Percentiles rank a stretch among this genome's conserved stretches.
Conservation (phyloP, 345 rosid genomes). For the Euphorbia pulcherrima region DNA sequence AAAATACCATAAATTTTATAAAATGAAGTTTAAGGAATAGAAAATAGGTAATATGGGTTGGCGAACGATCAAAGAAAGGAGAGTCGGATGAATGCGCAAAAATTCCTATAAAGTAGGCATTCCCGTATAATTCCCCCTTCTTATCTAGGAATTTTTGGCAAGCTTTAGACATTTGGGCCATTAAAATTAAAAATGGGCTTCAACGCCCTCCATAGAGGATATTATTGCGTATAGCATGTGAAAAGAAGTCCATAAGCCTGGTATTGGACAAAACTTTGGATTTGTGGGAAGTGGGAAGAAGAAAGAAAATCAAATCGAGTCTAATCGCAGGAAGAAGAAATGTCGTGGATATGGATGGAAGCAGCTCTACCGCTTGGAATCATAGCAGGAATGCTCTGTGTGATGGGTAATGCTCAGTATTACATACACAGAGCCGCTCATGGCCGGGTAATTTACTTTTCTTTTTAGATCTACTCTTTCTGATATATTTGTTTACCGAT, state of each 20-base stretch:
- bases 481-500: slow-evolving; percentile 1
- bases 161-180: neutral
- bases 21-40: no score
- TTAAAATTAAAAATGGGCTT: neutral
- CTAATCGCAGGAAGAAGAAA: slow-evolving; percentile 18
- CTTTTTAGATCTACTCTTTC: slow-evolving; percentile 11
- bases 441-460: slow-evolving; percentile 52
- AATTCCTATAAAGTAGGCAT: no score
- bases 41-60: no score
- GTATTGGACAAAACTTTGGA: neutral
- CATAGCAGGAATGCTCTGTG: slow-evolving; percentile 86
- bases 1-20: no score
- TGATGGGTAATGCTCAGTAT: slow-evolving; percentile 85
- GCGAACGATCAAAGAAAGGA: no score
- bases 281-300: neutral
- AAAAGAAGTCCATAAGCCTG: neutral
- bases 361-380: slow-evolving; percentile 83
- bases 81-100: no score
- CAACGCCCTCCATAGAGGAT: neutral
- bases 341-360: slow-evolving; percentile 75
- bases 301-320: neutral
- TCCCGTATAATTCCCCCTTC: no score
- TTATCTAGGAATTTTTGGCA: neutral
- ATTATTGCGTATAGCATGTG: neutral
- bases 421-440: slow-evolving; percentile 80